Base-by-base conservation (phyloP, 768 basidiomycete species). In the Psilocybe cubensis region DNA sequence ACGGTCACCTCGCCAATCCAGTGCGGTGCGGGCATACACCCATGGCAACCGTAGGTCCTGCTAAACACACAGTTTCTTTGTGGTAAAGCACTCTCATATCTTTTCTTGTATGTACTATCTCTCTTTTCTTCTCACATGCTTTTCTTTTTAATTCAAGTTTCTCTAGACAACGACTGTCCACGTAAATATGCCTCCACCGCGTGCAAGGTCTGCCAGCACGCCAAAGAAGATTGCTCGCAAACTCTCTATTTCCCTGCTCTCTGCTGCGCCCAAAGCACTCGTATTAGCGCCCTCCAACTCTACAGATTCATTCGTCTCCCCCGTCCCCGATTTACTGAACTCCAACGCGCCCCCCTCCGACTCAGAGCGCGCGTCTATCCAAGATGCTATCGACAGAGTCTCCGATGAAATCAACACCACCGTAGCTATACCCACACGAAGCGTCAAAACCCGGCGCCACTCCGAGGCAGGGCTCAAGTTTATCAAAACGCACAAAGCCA, bases 301-400 rank as follows among this genome's bases (percentile, higher is more conserved):
- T 27, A 35, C 43, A 8, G 58, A 52, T n/a, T n/a, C n/a, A 21
- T 59, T 52, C 3, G 14, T 38, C 17, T 60, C 59, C 20, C 59
- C 55, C 23, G 59, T 60, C 3, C 59, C 59, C 24, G 55, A 60
- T 42, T 41, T 60, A 17, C 38, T 60, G 12, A 35, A 9, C 25
- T 60, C 59, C 3, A 60, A 60, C 31, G 6, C 29, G 21, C 51
- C 59, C 23, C 59, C 55, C 25, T 40, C 59, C n/a, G 59, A 60
- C 29, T 35, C 51, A 12, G 59, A 60, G 51, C 49, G 42, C 27
- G 12, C 20, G 3, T 27, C 47, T 17, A 49, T 60, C 20, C 55
- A 44, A 38, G 38, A 53, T 21, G 51, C 54, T 1, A 60, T 60
- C 11, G 51, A 56, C 45, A 52, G 17, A 21, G 55, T 60, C 4